These are phyloP conservation scores for Evernia prunastri DNA, from an alignment of 495 filamentous ascomycete genomes.

Conservation along the genomic window DNA sequence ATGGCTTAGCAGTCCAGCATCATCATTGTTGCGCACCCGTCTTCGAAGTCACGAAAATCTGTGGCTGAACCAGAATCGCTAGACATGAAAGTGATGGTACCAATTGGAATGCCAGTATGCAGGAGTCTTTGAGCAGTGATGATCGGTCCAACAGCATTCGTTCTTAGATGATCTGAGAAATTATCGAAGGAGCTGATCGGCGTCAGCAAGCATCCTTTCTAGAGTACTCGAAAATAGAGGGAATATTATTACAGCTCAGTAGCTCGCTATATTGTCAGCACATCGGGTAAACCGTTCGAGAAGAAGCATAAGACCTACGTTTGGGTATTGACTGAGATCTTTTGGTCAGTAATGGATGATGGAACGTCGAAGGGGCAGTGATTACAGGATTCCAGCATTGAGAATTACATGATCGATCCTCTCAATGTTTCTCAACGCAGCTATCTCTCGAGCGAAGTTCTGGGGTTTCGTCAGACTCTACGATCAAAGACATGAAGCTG, in stretches of 20 bases:
- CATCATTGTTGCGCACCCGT: slow-evolving; percentile 34
- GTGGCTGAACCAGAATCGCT: slow-evolving; percentile 44
- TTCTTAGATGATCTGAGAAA: slow-evolving; percentile 49
- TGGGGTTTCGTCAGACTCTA: slow-evolving; percentile 16
- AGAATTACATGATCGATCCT: slow-evolving; percentile 47
- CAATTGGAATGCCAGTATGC: slow-evolving; percentile 37
- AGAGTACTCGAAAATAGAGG: slow-evolving; percentile 2
- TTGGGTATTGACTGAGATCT: slow-evolving; percentile 52
- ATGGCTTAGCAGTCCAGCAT: neutral
- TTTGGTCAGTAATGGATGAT: too few species aligned
- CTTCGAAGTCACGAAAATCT: slow-evolving; percentile 47
- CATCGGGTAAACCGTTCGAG: neutral
- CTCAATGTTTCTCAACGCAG: slow-evolving; percentile 27
- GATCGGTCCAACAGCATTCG: slow-evolving; percentile 53
- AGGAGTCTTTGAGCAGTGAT: slow-evolving; percentile 49
- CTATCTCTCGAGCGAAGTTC: slow-evolving; percentile 25
- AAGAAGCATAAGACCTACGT: slow-evolving; percentile 32
- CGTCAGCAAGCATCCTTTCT: slow-evolving; percentile 11
- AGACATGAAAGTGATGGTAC: slow-evolving; percentile 47
- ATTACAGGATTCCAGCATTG: slow-evolving; percentile 55
- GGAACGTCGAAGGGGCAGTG: too few species aligned
- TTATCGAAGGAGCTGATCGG: slow-evolving; percentile 41
- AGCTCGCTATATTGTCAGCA: slow-evolving; percentile 37
- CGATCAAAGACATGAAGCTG: neutral
- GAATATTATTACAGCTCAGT: slow-evolving; percentile 41